Evolutionary conservation across 192 early-diverging fungal species (phyloP).

Genomic region (Geranomyces variabilis): DNA sequence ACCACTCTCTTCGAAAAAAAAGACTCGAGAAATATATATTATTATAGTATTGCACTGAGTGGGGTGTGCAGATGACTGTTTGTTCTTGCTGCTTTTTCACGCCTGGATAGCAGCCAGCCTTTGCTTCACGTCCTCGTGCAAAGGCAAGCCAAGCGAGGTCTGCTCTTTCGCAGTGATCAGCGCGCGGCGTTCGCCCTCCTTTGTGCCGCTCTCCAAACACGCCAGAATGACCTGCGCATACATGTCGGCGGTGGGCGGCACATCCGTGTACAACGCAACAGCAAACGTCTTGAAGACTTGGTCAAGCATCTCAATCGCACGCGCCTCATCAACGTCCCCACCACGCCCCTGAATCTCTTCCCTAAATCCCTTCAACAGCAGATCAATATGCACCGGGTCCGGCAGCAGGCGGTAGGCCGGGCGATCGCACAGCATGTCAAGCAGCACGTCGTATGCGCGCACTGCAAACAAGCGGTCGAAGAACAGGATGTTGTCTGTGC

Average conservation of each 20-base stretch:
- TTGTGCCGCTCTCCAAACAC: constrained; percentile 35
- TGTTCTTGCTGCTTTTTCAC: not conserved
- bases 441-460: constrained; percentile 19
- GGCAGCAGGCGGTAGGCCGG: constrained; percentile 20
- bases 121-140: constrained; percentile 13
- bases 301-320: constrained; percentile 36
- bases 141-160: constrained; percentile 32
- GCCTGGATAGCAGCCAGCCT: constrained; percentile 4
- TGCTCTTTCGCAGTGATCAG: constrained; percentile 34
- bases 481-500: constrained; percentile 14
- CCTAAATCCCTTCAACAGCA: constrained; percentile 15
- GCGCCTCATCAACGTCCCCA: not conserved
- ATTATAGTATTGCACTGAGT: too few species aligned
- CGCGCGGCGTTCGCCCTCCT: constrained; percentile 37
- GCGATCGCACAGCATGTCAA: constrained; percentile 36
- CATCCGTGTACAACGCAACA: constrained; percentile 39
- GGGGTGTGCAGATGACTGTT: too few species aligned
- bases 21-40: too few species aligned
- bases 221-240: constrained; percentile 41
- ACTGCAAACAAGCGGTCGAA: constrained; percentile 18
- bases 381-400: not conserved
- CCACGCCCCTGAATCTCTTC: not conserved
- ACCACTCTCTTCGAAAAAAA: too few species aligned
- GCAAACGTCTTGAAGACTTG: constrained; percentile 52
- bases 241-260: constrained; percentile 24